Evolutionary conservation across 2,329 filamentous ascomycete species (phyloP), one percentile per base, ranked within the genome.

Genomic region (Fusarium heterosporum): DNA sequence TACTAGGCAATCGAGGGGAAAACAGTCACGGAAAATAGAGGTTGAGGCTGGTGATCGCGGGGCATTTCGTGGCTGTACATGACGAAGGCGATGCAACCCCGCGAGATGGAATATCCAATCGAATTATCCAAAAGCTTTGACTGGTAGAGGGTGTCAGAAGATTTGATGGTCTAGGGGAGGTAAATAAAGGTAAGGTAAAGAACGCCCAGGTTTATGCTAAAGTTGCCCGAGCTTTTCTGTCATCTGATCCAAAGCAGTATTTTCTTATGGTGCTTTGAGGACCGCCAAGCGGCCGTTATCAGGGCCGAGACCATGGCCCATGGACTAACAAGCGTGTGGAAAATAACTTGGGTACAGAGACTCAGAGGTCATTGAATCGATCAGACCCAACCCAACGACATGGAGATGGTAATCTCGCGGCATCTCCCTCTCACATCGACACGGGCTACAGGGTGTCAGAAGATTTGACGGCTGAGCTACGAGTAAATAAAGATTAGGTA

Each of bases 1-100:
- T 22, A 22, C 22, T 22, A 22, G 22, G 22, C 22, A 53, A 62
- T 36, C 43, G 58, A 65, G 70, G 55, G 61, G 51, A 65, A 47
- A 40, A 36, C 43, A 41, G 11, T 6, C 6, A 59, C 29, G 50
- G 28, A 17, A 32, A 17, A 11, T 41, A 25, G 34, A 60, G 49
- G 39, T 53, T 69, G 46, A 54, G 40, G 41, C 50, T 59, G 39
- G 40, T 61, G 57, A 66, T 66, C 65, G 65, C 61, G 65, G 65
- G 65, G 65, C 61, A 62, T 42, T 68, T 52, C 8, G 30, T 63
- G 39, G 49, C 38, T 32, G 48, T 49, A 38, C 36, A 66, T 58
- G 55, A 55, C 56, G 62, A 62, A 52, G 61, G 45, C 36, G 46
- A 58, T 62, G 65, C 48, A 55, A 68, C 65, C 51, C 55, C 60